Evolutionary conservation across 2,329 filamentous ascomycete species (phyloP), one percentile per base, ranked within the genome.

Genomic region (Fusarium incarnatum): DNA sequence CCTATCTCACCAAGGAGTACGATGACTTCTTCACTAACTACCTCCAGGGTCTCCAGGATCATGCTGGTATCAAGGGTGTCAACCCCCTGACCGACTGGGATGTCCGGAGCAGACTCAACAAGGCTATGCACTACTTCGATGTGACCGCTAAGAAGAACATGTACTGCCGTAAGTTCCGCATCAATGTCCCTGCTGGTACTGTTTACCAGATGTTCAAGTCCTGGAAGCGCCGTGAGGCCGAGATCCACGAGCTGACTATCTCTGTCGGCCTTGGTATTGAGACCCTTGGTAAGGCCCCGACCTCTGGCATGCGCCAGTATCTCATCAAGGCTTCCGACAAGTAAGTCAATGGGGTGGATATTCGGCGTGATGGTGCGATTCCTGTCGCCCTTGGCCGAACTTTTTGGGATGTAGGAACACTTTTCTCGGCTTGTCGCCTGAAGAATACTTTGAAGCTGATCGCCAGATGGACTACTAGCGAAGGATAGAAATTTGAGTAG

Each of bases 231-330:
- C 40, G n/a, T 6, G 60, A 73, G 25, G 34, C 0, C 0, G 57
- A 75, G 3, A 65, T 75, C 3, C 56, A 67, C 6, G 7, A 60
- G 0, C 61, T 74, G 2, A 61, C 68, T 2, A 50, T 49, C 15
- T 28, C 56, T 20, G 50, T 65, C 8, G 70, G 66, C 16, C 65
- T 75, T 3, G 5, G 25, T 2, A 64, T 75, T 34, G 54, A 70
- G 49, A 68, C 58, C 13, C 64, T 75, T 13, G 72, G 72, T 11
- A 72, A 74, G 57, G 61, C 73, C 6, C 13, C 60, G 11, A 40
- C 18, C 9, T 73, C 70, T 6, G 72, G 71, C 3, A 75, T 75
- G 73, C 45, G 56, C 4, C 73, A 75, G 58, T 75, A 72, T 2
- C 18, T 73, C 30, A 28, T 57, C 41, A 25, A 32, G 27, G 18